Conservation (phyloP, 1,139 yeast genomes). For the Debaryomyces robertsiae region DNA sequence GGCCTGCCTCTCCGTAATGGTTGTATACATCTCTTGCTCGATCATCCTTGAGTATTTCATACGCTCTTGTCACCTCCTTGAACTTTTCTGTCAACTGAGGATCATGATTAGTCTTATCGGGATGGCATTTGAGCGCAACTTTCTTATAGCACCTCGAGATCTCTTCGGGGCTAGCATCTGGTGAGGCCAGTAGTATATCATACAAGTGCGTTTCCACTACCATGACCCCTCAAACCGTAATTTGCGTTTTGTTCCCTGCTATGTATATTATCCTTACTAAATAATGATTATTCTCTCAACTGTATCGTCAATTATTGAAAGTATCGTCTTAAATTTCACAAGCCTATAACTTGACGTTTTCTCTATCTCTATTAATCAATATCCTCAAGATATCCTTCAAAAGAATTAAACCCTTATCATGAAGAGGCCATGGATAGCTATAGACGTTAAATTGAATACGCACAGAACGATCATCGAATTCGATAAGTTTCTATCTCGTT, state of each 20-base stretch:
- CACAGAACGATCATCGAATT: constrained; percentile 5
- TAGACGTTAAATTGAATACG: neutral
- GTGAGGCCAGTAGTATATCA: constrained; percentile 39
- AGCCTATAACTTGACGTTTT: no score
- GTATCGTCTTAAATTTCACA: no score
- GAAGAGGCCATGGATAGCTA: no score
- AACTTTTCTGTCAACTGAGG: constrained; percentile 47
- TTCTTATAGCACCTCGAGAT: constrained; percentile 43
- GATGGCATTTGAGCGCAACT: constrained; percentile 47
- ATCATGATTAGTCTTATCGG: constrained; percentile 51
- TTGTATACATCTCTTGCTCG: constrained; percentile 38
- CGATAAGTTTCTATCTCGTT: constrained; percentile 10
- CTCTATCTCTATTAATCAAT: no score
- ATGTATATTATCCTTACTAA: no score
- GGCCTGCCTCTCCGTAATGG: constrained; percentile 41
- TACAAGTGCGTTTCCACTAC: constrained; percentile 38
- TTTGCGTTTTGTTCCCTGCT: no score
- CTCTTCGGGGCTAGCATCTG: constrained; percentile 41
- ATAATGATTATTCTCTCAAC: no score
- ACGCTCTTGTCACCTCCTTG: constrained; percentile 47
- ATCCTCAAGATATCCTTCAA: no score
- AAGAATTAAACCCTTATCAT: no score
- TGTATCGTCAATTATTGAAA: no score
- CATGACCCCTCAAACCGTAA: constrained; percentile 19
- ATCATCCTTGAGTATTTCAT: constrained; percentile 41